Evolutionary conservation across 2,329 filamentous ascomycete species (phyloP).

Genomic region (Emergomyces pasteurianus): DNA sequence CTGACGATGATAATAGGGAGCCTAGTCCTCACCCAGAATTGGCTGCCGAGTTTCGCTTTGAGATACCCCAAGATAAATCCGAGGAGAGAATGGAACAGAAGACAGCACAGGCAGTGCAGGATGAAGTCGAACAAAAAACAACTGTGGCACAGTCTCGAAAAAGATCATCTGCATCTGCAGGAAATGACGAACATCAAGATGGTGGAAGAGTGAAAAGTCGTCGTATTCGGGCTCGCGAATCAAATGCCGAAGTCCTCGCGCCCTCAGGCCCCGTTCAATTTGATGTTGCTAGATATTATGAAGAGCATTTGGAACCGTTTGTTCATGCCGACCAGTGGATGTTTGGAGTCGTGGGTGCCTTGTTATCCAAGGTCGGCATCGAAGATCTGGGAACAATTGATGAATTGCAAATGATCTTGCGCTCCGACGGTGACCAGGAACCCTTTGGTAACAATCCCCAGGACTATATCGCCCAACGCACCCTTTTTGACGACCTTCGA

Average conservation of each 20-base stretch:
- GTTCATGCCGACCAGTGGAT: slow-evolving; percentile 46
- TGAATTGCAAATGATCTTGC: slow-evolving; percentile 22
- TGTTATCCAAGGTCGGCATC: slow-evolving; percentile 42
- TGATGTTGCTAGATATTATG: slow-evolving; percentile 41
- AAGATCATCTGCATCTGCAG: slow-evolving; percentile 48
- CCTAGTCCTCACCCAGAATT: background rate
- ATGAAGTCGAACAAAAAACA: slow-evolving; percentile 22
- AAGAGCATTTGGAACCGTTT: slow-evolving; percentile 42
- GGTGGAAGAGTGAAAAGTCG: slow-evolving; percentile 48
- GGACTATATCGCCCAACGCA: slow-evolving; percentile 3
- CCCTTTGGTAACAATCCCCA: slow-evolving; percentile 9
- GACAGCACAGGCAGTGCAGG: slow-evolving; percentile 10
- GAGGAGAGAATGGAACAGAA: slow-evolving; percentile 11
- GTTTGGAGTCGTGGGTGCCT: slow-evolving; percentile 41
- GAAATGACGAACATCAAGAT: slow-evolving; percentile 45
- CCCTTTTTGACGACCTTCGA: slow-evolving; percentile 35
- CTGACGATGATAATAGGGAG: background rate
- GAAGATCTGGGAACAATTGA: slow-evolving; percentile 34
- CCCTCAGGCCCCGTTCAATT: slow-evolving; percentile 38
- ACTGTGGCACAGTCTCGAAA: slow-evolving; percentile 37
- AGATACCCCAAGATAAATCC: background rate
- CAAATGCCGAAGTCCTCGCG: slow-evolving; percentile 35
- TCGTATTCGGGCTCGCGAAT: slow-evolving; percentile 48
- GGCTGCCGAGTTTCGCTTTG: background rate
- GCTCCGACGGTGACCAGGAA: slow-evolving; percentile 8